These are phyloP conservation scores for Fusarium chaquense DNA, from an alignment of 2,329 filamentous ascomycete species.

Conservation along the genomic window DNA sequence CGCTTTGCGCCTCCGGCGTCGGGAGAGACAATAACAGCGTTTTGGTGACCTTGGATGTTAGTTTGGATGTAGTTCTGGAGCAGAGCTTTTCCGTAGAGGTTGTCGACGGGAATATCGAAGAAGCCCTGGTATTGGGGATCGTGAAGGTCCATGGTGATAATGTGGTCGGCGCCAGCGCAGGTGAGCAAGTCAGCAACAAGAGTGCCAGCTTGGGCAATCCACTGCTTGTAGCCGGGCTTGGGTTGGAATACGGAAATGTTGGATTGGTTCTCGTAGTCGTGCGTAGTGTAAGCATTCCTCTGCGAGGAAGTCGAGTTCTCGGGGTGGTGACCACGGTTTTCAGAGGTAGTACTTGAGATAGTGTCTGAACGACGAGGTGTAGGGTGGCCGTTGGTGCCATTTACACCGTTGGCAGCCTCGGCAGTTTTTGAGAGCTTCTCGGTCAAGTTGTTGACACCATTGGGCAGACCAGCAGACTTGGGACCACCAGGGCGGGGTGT, in stretches of 20 bases:
- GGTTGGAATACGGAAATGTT: conserved; percentile 73
- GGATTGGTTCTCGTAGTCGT: conserved; percentile 72
- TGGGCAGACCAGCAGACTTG: conserved; percentile 74
- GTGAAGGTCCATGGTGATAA: conserved; percentile 97
- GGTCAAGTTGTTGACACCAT: conserved; percentile 76
- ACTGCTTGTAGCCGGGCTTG: conserved; percentile 96
- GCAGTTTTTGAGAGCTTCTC: conserved; percentile 77
- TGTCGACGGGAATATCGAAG: conserved; percentile 98
- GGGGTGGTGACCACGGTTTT: conserved; percentile 54
- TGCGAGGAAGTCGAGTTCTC: conserved; percentile 57
- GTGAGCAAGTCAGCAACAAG: conserved; percentile 94
- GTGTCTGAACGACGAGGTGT: conserved; percentile 53
- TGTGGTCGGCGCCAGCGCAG: conserved; percentile 94
- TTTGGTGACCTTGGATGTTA: conserved; percentile 80
- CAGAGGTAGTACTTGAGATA: conserved; percentile 51
- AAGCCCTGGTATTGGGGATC: conserved; percentile 98
- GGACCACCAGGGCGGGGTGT: conserved; percentile 81
- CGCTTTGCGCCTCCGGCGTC: conserved; percentile 97
- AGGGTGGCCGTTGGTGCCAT: conserved; percentile 51
- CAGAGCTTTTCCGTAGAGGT: conserved; percentile 87
- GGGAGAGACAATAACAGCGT: conserved; percentile 93
- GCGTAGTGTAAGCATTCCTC: conserved; percentile 67
- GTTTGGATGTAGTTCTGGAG: conserved; percentile 79
- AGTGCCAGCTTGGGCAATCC: conserved; percentile 97
- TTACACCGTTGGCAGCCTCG: conserved; percentile 52